Base-by-base conservation (phyloP, 2,329 filamentous ascomycete species). In the Ceratocystis cacaofunesta region DNA sequence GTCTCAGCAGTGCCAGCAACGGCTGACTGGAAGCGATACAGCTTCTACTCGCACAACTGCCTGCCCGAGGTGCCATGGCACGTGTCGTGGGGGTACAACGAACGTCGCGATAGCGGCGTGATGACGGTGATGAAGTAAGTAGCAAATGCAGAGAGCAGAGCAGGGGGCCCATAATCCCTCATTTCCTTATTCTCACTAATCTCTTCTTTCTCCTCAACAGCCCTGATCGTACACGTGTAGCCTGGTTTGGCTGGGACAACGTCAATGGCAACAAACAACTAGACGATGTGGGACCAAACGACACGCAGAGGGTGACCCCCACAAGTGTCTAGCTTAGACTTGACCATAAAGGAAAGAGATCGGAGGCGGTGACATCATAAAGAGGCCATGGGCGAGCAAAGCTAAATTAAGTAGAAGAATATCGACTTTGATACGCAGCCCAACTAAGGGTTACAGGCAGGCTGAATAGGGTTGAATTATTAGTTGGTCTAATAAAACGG, bases 61-160 rank as follows among this genome's bases (percentile, higher is more conserved):
- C 43, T 62, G 28, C 61, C 64, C 0, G 64, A 69, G 41, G 69
- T 68, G n/a, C 69, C 69, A n/a, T 73, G 71, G 70, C 66, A 65
- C 3, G 61, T 72, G 5, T 75, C 73, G 0, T 75, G 72, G 72
- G 73, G 73, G 1, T 73, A 75, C 67, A 69, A 71, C 22, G 50
- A 66, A 6, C 65, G 69, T 22, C 69, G 70, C 0, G 73, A 74
- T 41, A 71, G 70, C 2, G 73, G 69, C 0, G 71, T 74, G 25
- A 69, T 72, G 69, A 72, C 72, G 0, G 28, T 75, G 0, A 68
- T 72, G 30, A 73, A 72, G 73, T 74, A 68, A 68, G 72, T 67
- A 28, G 41, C 48, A 68, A 15, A 48, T 46, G 4, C 25, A 28
- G 28, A 28, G 30, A 12, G 17, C 30, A 55, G 7, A 25, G 6